phyloP scores from a whole-genome alignment of 352 stramenopile species.

The Globisporangium paddicum region DNA sequence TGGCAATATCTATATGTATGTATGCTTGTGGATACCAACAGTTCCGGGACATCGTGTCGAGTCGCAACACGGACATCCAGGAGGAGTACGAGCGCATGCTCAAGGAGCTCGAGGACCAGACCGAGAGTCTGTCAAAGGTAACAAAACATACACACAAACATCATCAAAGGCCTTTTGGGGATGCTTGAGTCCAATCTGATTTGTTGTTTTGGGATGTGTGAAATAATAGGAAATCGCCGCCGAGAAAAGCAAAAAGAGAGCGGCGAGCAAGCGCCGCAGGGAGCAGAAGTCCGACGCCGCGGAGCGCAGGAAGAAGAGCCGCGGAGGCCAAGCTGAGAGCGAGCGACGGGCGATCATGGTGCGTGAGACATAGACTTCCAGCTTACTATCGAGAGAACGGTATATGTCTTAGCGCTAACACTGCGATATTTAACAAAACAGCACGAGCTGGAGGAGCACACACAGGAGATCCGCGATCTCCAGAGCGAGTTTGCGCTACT shows the following conservation, averaged over 20 bases:
- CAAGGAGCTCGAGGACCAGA: constrained; percentile 66
- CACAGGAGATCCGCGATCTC: constrained; percentile 39
- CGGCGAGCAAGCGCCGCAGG: constrained; percentile 9
- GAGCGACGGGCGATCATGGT: constrained; percentile 11
- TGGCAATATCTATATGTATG: not conserved
- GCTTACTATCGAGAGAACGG: not conserved
- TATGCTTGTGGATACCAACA: constrained; percentile 20
- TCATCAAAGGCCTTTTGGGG: no score
- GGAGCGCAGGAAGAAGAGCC: constrained; percentile 26
- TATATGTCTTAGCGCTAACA: not conserved
- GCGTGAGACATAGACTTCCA: not conserved
- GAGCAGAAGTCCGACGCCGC: constrained; percentile 4
- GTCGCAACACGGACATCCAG: constrained; percentile 67
- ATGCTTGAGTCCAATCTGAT: no score
- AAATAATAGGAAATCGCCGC: constrained; percentile 40
- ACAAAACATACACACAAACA: not conserved
- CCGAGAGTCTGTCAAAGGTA: constrained; percentile 28
- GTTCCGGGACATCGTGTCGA: constrained; percentile 63
- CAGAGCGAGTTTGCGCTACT: constrained; percentile 46
- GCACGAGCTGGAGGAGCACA: constrained; percentile 38
- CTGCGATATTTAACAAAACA: not conserved
- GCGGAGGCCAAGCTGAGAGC: not conserved
- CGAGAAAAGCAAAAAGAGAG: constrained; percentile 13
- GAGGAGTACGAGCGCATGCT: constrained; percentile 74
- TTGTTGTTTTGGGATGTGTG: not conserved